Evolutionary conservation across 768 basidiomycete species (phyloP).

Genomic region (Podaxis sp.): DNA sequence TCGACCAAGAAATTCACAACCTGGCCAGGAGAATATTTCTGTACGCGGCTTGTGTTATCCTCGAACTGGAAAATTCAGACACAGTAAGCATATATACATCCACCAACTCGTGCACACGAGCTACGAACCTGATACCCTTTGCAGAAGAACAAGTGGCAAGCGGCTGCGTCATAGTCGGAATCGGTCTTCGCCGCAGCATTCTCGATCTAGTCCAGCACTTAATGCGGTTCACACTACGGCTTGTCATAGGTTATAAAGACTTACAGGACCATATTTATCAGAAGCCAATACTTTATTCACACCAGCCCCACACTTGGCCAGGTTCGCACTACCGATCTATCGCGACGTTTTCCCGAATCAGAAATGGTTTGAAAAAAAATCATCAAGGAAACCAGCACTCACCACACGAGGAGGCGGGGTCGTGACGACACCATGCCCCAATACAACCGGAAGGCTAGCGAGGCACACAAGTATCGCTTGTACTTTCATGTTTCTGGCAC

Average conservation of each 20-base stretch:
- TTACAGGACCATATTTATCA: conserved; percentile 28
- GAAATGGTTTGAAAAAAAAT: not conserved
- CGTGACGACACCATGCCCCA: conserved; percentile 25
- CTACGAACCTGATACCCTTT: conserved; percentile 23
- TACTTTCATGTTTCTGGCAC: not conserved
- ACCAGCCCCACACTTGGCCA: conserved; percentile 27
- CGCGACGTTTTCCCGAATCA: not conserved
- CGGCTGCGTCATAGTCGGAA: conserved; percentile 24
- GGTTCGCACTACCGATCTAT: conserved; percentile 25
- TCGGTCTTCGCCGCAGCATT: conserved; percentile 25
- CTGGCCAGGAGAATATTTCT: conserved; percentile 23
- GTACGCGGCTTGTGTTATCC: conserved; percentile 27
- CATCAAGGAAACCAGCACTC: conserved; percentile 1
- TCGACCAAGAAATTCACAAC: conserved; percentile 27
- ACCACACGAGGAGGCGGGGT: conserved; percentile 25
- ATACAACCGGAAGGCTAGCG: conserved; percentile 11
- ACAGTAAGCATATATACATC: not conserved
- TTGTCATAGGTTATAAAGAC: conserved; percentile 7
- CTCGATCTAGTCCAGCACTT: conserved; percentile 22
- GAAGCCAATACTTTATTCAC: conserved; percentile 23
- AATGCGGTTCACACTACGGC: not conserved
- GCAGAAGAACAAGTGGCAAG: conserved; percentile 31
- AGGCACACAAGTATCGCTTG: not conserved
- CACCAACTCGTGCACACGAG: not conserved
- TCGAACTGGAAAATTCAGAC: conserved; percentile 16